phyloP scores from a whole-genome alignment of 1,139 yeast species.

The Wickerhamomyces sp. region DNA sequence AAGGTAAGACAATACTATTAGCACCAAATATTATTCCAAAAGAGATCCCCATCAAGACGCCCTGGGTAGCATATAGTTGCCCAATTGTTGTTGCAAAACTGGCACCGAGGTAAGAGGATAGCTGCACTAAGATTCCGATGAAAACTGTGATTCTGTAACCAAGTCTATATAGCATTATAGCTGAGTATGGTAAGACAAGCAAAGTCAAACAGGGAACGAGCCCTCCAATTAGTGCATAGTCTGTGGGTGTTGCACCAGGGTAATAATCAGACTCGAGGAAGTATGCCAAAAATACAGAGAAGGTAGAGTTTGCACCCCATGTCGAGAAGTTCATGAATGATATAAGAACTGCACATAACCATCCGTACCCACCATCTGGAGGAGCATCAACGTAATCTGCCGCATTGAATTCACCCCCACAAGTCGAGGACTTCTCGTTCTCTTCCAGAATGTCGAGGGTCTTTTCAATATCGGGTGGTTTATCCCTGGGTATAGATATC shows the following conservation, averaged over 20 bases:
- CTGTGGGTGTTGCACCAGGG: conserved; percentile 45
- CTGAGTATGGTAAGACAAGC: conserved; percentile 35
- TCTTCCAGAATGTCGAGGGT: conserved; percentile 1
- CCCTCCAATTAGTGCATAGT: conserved; percentile 58
- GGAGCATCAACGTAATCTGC: conserved; percentile 36
- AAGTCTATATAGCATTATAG: conserved; percentile 23
- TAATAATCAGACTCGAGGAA: conserved; percentile 41
- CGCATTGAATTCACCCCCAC: conserved; percentile 26
- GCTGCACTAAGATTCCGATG: conserved; percentile 45
- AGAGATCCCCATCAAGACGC: conserved; percentile 52
- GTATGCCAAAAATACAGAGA: conserved; percentile 50
- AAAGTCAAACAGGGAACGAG: conserved; percentile 46
- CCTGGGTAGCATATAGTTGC: conserved; percentile 50
- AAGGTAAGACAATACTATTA: conserved; percentile 49
- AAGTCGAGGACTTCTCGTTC: background rate
- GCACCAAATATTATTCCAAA: conserved; percentile 49
- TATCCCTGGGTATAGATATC: background rate
- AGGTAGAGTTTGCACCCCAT: conserved; percentile 63
- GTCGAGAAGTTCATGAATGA: conserved; percentile 42
- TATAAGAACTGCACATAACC: conserved; percentile 51
- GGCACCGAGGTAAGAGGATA: conserved; percentile 48
- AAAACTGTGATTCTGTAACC: conserved; percentile 32
- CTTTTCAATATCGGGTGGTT: background rate
- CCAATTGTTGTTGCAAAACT: conserved; percentile 45
- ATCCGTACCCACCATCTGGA: conserved; percentile 59